Evolutionary conservation across 2,329 filamentous ascomycete species (phyloP).

Genomic region (Chaetomiaceae sp.): DNA sequence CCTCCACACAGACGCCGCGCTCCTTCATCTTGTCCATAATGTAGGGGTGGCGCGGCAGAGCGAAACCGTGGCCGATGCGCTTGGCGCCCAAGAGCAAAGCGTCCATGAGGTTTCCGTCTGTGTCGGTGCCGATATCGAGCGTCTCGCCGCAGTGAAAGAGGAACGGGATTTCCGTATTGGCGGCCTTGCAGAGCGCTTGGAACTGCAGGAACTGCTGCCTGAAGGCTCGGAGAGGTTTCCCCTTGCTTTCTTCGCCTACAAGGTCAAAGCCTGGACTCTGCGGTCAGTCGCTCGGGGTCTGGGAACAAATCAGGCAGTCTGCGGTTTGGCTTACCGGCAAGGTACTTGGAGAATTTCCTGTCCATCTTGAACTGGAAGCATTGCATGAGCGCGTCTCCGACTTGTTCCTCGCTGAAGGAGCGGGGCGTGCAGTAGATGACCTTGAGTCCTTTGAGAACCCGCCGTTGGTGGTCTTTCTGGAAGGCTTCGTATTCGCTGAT

Average conservation of each 20-base stretch:
- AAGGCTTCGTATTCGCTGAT: slow-evolving; percentile 51
- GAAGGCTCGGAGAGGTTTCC: slow-evolving; percentile 54
- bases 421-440: slow-evolving; percentile 68
- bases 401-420: slow-evolving; percentile 47
- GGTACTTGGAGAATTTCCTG: slow-evolving; percentile 49
- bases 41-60: slow-evolving; percentile 61
- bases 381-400: slow-evolving; percentile 53
- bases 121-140: slow-evolving; percentile 58
- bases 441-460: slow-evolving; percentile 60
- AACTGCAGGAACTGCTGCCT: slow-evolving; percentile 54
- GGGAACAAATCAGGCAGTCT: neutral
- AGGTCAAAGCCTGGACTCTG: slow-evolving; percentile 57
- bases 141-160: slow-evolving; percentile 76
- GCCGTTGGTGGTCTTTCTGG: slow-evolving; percentile 30
- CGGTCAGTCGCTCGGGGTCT: no score
- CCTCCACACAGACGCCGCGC: slow-evolving; percentile 64
- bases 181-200: slow-evolving; percentile 44
- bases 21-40: slow-evolving; percentile 63
- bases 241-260: slow-evolving; percentile 62
- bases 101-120: slow-evolving; percentile 65
- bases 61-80: slow-evolving; percentile 71
- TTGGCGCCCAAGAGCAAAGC: slow-evolving; percentile 62
- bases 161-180: slow-evolving; percentile 59
- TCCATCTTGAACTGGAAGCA: slow-evolving; percentile 56
- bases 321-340: slow-evolving; percentile 52